phyloP scores from a whole-genome alignment of 768 basidiomycete genomes.

The Lentinula sp. region DNA sequence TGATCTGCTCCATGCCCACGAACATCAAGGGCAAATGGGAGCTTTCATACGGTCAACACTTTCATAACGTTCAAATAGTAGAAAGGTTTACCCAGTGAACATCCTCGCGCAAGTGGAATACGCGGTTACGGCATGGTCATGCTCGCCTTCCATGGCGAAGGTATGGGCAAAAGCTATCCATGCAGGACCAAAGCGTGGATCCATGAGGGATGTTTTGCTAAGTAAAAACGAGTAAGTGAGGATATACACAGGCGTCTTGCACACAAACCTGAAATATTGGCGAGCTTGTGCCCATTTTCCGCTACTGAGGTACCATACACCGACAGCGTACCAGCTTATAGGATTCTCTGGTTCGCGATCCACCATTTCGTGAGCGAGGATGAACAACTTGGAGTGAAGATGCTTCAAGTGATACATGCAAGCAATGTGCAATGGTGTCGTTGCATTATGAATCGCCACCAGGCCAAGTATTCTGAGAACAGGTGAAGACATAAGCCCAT shows the following conservation, averaged over 20 bases:
- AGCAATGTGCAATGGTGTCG: constrained; percentile 91
- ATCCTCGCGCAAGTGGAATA: constrained; percentile 96
- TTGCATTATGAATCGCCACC: constrained; percentile 80
- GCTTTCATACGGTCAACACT: constrained; percentile 32
- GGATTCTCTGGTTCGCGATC: constrained; percentile 91
- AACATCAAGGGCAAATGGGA: constrained; percentile 93
- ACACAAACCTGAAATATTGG: constrained; percentile 86
- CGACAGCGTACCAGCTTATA: constrained; percentile 97
- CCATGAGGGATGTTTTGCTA: constrained; percentile 96
- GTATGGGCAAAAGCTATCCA: constrained; percentile 99
- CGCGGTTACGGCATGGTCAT: constrained; percentile 96
- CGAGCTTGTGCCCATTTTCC: constrained; percentile 88
- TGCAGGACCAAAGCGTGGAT: constrained; percentile 91
- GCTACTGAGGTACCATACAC: constrained; percentile 89
- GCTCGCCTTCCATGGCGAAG: constrained; percentile 95
- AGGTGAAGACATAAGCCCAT: neutral
- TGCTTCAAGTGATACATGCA: constrained; percentile 97
- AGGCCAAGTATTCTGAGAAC: constrained; percentile 70
- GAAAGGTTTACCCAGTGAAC: constrained; percentile 76
- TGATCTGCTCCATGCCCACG: constrained; percentile 98
- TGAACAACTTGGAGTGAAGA: constrained; percentile 88
- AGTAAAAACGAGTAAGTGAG: constrained; percentile 6
- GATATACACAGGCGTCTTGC: neutral
- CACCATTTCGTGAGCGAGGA: constrained; percentile 94
- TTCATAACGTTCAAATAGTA: neutral